Percentiles rank a stretch among this genome's conserved stretches.
Conservation (phyloP, 768 basidiomycete species). For the Panellus pusillus region DNA sequence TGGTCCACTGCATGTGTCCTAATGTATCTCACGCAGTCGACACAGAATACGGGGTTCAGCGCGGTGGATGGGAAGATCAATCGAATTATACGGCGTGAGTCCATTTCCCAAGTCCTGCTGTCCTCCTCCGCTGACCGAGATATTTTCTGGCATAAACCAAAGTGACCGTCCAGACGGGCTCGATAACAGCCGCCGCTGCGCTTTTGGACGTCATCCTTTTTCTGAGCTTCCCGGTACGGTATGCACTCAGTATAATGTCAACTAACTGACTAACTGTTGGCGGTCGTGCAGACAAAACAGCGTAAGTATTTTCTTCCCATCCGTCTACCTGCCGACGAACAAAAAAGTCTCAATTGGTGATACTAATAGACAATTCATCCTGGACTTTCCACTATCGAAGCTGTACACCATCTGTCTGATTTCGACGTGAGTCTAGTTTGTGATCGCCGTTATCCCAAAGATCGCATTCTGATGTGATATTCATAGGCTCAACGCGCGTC, state of each 20-base stretch:
- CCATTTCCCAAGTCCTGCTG: too few relatives aligned
- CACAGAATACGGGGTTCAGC: conserved; percentile 36
- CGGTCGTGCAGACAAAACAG: not conserved
- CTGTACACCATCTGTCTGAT: conserved; percentile 16
- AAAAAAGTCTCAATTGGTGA: too few relatives aligned
- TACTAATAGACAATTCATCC: conserved; percentile 13
- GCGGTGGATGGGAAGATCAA: conserved; percentile 38
- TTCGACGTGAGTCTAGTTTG: conserved; percentile 5
- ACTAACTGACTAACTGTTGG: not conserved
- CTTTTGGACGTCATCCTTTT: conserved; percentile 26
- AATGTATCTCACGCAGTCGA: conserved; percentile 22
- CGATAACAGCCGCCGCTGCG: conserved; percentile 27
- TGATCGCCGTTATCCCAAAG: not conserved
- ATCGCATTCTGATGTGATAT: too few relatives aligned
- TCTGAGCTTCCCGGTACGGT: conserved; percentile 19
- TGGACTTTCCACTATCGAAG: conserved; percentile 14
- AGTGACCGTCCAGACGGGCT: conserved; percentile 32
- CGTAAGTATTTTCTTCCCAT: not conserved
- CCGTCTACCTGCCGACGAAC: too few relatives aligned
- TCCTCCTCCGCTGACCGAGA: not conserved
- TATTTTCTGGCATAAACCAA: not conserved
- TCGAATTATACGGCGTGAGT: conserved; percentile 34
- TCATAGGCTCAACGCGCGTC: conserved; percentile 13
- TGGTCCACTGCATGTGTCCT: too few relatives aligned
- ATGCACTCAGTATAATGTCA: not conserved